Base-by-base conservation (phyloP, 495 filamentous ascomycete species). In the Penicillium samsonianum region DNA sequence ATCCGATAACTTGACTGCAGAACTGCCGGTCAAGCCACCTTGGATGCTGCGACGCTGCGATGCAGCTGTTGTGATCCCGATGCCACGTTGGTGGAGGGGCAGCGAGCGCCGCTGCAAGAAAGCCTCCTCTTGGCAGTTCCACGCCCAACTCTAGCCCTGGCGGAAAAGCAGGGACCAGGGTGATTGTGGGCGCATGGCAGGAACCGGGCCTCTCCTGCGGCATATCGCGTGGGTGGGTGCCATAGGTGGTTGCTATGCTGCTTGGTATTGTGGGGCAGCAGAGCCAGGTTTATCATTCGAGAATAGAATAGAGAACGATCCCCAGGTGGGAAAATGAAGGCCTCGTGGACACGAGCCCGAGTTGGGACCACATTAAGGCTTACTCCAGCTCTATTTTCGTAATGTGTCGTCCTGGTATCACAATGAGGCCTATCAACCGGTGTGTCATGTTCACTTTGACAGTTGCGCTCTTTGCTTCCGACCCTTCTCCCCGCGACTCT, bases 341-440 rank as follows among this genome's bases (percentile, higher is more conserved):
- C 67, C 67, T 55, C 55, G 65, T 67, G 66, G 56, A 44, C 65
- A 55, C 43, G 53, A 63, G 64, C 50, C 53, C 42, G 60, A 58
- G 53, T 59, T 28, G 30, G 28, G 40, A 19, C 35, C 38, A 58
- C 59, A 20, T 31, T 23, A 23, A 50, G 35, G 61, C 70, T 62
- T 92, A 89, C 70, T 98, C 92, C 33, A 90, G 79, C 73, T 97
- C 93, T 60, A 98, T 92, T 75, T 86, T 91, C 58, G 80, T 85
- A 59, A 98, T 90, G 65, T 92, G 80, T 60, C 88, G 76, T 14
- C 95, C 93, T 1, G 95, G 94, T 9, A 98, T 84, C 8, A 96
- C 92, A 31, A 98, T 87, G 8, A 98, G 77, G 0, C 94, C 94
- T 42, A 98, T 84, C 65, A 90, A 91, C 26, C 94, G 84, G 60